These are phyloP conservation scores for Phytophthora citrophthora DNA, from an alignment of 352 stramenopile species.

Conservation along the genomic window DNA sequence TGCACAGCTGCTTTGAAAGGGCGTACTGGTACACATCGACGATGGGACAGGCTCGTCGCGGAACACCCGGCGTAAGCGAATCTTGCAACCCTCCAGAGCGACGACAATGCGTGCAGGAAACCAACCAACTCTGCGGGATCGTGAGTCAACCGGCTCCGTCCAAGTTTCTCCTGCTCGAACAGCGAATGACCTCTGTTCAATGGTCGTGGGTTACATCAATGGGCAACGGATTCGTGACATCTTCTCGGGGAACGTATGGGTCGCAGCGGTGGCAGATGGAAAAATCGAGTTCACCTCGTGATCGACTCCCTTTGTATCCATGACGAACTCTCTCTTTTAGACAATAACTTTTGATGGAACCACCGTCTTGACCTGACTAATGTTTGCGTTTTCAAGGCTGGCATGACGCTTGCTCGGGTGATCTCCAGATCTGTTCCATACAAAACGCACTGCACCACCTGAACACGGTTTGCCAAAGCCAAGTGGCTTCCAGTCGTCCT, in stretches of 20 bases:
- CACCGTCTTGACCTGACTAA: not conserved
- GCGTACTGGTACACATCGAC: not conserved
- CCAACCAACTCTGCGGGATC: slow-evolving; percentile 1
- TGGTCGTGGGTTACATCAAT: slow-evolving; percentile 5
- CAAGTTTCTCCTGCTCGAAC: slow-evolving; percentile 3
- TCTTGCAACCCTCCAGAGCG: slow-evolving; percentile 11
- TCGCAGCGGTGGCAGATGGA: slow-evolving; percentile 4
- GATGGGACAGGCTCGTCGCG: not conserved
- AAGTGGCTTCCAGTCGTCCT: slow-evolving; percentile 1
- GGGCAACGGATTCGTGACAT: not conserved
- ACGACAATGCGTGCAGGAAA: slow-evolving; percentile 8
- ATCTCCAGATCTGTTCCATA: slow-evolving; percentile 15
- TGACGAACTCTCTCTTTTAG: no score
- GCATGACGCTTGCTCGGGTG: slow-evolving; percentile 1
- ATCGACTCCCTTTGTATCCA: not conserved
- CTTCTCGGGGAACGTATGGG: slow-evolving; percentile 24
- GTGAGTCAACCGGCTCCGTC: slow-evolving; percentile 8
- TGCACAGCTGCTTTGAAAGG: no score
- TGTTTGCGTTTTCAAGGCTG: not conserved
- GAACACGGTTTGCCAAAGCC: slow-evolving; percentile 2
- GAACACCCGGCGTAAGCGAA: slow-evolving; percentile 2
- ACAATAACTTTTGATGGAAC: not conserved
- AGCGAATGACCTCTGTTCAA: slow-evolving; percentile 6
- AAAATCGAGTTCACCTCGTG: slow-evolving; percentile 4
- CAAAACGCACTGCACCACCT: slow-evolving; percentile 4